phyloP scores from a whole-genome alignment of 2,329 filamentous ascomycete genomes.

The Fusarium incarnatum region DNA sequence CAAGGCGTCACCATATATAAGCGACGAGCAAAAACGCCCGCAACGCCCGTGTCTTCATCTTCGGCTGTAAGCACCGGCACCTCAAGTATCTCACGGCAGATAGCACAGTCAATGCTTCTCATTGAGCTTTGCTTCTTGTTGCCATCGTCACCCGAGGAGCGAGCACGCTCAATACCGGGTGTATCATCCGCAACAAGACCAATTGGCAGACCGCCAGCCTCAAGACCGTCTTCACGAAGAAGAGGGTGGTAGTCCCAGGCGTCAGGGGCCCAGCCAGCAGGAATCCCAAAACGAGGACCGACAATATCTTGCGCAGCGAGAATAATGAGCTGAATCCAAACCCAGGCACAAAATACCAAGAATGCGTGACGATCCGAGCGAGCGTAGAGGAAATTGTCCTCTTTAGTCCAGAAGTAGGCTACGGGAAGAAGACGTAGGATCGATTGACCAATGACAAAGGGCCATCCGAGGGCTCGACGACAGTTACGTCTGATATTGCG shows the following conservation, averaged over 20 bases:
- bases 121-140: constrained; percentile 49
- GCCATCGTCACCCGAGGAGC: constrained; percentile 50
- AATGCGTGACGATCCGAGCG: constrained; percentile 75
- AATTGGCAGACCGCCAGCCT: constrained; percentile 84
- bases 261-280: constrained; percentile 73
- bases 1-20: constrained; percentile 98
- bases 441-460: constrained; percentile 88
- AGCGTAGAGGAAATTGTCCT: constrained; percentile 84
- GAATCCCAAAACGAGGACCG: constrained; percentile 88
- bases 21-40: constrained; percentile 80
- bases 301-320: constrained; percentile 86
- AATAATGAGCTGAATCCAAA: constrained; percentile 86
- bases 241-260: constrained; percentile 97
- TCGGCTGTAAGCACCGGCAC: constrained; percentile 80
- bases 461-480: constrained; percentile 89
- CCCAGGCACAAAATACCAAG: constrained; percentile 72
- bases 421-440: constrained; percentile 82
- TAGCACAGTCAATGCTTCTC: constrained; percentile 86
- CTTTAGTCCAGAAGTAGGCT: constrained; percentile 83
- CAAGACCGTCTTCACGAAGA: constrained; percentile 82
- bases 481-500: constrained; percentile 93
- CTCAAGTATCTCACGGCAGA: constrained; percentile 92
- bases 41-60: constrained; percentile 65
- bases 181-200: constrained; percentile 64
- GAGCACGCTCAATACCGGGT: constrained; percentile 45